Conservation (phyloP, 2,329 filamentous ascomycete genomes). For the Parastagonospora avenae region DNA sequence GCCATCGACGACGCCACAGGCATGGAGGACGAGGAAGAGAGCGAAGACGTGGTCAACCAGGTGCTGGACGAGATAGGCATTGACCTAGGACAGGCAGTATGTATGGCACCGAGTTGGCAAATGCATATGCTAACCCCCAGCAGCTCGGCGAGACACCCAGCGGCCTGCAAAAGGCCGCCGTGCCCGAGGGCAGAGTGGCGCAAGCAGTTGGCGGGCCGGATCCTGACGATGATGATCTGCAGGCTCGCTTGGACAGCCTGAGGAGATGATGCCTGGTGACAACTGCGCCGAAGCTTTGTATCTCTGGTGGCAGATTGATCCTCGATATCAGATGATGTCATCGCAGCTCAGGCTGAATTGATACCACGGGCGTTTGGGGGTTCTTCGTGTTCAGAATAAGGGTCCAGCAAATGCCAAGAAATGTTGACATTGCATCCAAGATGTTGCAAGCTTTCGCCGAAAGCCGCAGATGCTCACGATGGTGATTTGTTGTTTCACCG, state of each 20-base stretch:
- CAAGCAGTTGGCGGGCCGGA: conserved; percentile 77
- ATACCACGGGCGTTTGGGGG: too few species aligned
- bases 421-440: background rate
- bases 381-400: too few species aligned
- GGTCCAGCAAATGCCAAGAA: too few species aligned
- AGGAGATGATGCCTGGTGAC: conserved; percentile 53
- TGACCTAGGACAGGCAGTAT: conserved; percentile 85
- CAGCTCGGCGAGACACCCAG: conserved; percentile 92
- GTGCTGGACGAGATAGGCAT: conserved; percentile 96
- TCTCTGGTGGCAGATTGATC: background rate
- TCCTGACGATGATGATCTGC: conserved; percentile 93
- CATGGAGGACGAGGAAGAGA: conserved; percentile 87
- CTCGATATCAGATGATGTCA: background rate
- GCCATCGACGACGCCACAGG: conserved; percentile 97
- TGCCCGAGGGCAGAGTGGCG: conserved; percentile 78
- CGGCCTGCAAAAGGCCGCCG: conserved; percentile 74
- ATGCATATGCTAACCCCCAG: conserved; percentile 14
- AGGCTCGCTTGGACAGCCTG: conserved; percentile 89
- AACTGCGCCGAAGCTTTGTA: too few species aligned
- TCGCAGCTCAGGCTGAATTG: too few species aligned
- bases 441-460: background rate
- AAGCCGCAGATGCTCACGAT: background rate
- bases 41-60: conserved; percentile 95
- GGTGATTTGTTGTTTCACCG: background rate
- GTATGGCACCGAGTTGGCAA: conserved; percentile 36